A percentile compares a stretch with the other conserved stretches of the same genome.
Conservation (phyloP, 73 alveolate genomes). For the Tetrahymena borealis region DNA sequence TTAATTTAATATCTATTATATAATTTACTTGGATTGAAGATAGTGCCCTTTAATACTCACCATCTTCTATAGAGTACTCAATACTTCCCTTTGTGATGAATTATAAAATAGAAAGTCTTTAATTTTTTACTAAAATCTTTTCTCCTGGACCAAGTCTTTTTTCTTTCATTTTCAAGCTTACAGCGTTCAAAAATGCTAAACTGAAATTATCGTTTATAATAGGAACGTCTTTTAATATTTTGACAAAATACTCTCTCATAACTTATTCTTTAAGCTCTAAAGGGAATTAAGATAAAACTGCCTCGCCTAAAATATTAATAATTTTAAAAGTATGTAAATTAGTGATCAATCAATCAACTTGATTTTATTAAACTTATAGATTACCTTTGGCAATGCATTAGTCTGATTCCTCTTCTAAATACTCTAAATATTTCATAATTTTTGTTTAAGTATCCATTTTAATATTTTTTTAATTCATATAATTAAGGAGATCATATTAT, state of each 20-base stretch:
- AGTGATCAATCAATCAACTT: background rate
- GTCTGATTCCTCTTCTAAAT: background rate
- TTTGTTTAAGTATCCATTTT: background rate
- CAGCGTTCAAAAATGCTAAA: background rate
- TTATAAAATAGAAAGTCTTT: background rate
- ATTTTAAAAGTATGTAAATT: background rate
- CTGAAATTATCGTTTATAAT: background rate
- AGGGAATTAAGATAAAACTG: background rate
- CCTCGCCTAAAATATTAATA: background rate
- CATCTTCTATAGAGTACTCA: background rate
- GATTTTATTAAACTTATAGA: background rate
- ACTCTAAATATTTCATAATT: background rate
- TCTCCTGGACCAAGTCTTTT: background rate
- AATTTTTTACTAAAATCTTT: background rate
- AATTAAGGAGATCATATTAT: slow-evolving; percentile 22
- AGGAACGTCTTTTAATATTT: background rate
- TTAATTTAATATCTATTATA: background rate
- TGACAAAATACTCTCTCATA: background rate
- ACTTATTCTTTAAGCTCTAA: background rate
- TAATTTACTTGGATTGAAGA: background rate
- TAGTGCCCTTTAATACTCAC: background rate
- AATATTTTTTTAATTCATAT: slow-evolving; percentile 14
- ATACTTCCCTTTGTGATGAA: background rate
- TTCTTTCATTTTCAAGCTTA: background rate
- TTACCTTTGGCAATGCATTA: background rate